These are phyloP conservation scores for Rhizopogon salebrosus DNA, from an alignment of 768 basidiomycete species.

Conservation along the genomic window DNA sequence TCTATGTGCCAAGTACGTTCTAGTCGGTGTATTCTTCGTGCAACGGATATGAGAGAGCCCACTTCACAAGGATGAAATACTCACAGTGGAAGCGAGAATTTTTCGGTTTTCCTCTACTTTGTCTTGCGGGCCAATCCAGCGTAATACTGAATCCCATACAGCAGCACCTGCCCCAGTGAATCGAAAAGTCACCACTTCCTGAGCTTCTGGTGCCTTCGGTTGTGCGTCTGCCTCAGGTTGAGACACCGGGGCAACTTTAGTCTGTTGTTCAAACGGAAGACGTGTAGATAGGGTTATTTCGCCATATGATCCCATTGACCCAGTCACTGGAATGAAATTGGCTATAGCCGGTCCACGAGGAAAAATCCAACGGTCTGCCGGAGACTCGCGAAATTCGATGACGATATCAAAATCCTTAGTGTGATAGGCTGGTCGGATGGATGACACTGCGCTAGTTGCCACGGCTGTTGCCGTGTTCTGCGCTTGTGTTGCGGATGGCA, in stretches of 20 bases:
- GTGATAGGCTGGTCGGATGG: constrained; percentile 14
- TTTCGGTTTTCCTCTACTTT: constrained; percentile 45
- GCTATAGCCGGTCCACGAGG: constrained; percentile 55
- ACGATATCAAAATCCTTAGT: constrained; percentile 67
- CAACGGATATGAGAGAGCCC: neutral
- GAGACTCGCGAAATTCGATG: constrained; percentile 61
- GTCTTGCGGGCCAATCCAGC: constrained; percentile 58
- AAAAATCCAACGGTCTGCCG: constrained; percentile 61
- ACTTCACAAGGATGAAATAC: neutral
- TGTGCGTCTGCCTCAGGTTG: constrained; percentile 9
- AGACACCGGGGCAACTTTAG: constrained; percentile 5
- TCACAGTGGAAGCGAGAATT: constrained; percentile 43
- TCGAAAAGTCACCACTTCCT: constrained; percentile 40
- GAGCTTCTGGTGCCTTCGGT: constrained; percentile 8
- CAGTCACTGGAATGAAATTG: constrained; percentile 30
- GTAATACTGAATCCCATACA: constrained; percentile 53
- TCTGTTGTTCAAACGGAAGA: constrained; percentile 37
- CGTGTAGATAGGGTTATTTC: constrained; percentile 39
- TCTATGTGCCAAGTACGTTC: constrained; percentile 52
- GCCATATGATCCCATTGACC: constrained; percentile 11
- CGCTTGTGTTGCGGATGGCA: constrained; percentile 8
- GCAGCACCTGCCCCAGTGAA: constrained; percentile 42
- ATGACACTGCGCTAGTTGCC: constrained; percentile 8
- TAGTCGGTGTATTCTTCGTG: constrained; percentile 36
- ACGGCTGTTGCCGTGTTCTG: constrained; percentile 10